Conservation (phyloP, 208 protist species). For the Wallacemonas sp. region DNA sequence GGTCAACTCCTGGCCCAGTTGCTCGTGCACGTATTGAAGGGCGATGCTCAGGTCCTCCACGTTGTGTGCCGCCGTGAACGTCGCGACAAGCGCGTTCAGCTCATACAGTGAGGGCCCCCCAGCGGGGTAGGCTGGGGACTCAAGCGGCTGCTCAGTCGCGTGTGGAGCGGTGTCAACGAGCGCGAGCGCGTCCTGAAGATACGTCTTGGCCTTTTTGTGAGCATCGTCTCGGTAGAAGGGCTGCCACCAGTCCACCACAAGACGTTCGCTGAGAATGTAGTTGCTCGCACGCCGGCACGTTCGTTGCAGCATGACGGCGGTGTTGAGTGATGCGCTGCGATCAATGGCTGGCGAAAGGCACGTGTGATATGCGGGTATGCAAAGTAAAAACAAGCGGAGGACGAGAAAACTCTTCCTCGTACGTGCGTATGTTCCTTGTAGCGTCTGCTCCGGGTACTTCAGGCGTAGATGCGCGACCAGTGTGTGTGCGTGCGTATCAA, state of each 20-base stretch:
- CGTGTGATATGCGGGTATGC: too few relatives aligned
- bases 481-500: conserved; percentile 11
- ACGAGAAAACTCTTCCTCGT: too few relatives aligned
- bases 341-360: too few relatives aligned
- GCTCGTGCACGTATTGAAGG: conserved; percentile 79
- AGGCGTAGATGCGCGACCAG: too few relatives aligned
- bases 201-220: conserved; percentile 43
- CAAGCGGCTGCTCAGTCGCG: background rate
- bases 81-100: conserved; percentile 65
- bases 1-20: conserved; percentile 48
- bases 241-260: conserved; percentile 85
- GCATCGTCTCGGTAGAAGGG: conserved; percentile 66
- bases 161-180: background rate
- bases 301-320: conserved; percentile 26
- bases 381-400: conserved; percentile 14
- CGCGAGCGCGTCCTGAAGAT: conserved; percentile 32
- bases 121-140: background rate
- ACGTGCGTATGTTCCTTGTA: too few relatives aligned
- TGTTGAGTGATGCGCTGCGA: too few relatives aligned
- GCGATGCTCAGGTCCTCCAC: conserved; percentile 54
- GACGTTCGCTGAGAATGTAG: conserved; percentile 60
- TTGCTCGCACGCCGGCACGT: conserved; percentile 23
- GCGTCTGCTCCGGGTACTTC: too few relatives aligned
- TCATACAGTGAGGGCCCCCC: conserved; percentile 31
- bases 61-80: conserved; percentile 69